Percentiles rank a stretch among this genome's conserved stretches.
Evolutionary conservation across 257 asterid species (phyloP).

Genomic region (Solanum chaucha): DNA sequence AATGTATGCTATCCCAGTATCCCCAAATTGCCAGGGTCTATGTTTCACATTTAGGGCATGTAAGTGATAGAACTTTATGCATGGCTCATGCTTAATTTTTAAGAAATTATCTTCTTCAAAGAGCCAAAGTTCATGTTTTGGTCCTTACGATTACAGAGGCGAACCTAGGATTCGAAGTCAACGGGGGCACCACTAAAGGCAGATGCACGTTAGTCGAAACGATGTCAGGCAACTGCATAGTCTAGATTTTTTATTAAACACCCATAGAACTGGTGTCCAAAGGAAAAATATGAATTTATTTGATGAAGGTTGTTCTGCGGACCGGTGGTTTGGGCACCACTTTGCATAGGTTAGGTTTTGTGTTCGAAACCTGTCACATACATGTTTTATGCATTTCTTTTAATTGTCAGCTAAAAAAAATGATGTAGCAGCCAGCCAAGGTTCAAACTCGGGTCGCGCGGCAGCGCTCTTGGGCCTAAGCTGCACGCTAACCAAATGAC

Average conservation of each 20-base stretch:
- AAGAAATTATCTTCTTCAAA: not conserved
- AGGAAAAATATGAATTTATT: not conserved
- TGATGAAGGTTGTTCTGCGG: not conserved
- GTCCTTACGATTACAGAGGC: not conserved
- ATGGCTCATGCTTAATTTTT: not conserved
- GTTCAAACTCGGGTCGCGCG: not conserved
- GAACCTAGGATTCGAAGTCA: not conserved
- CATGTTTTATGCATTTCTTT: not conserved
- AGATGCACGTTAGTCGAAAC: not conserved
- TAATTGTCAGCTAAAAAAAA: not conserved
- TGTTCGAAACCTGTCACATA: not conserved
- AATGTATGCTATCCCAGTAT: not conserved
- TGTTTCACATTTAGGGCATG: not conserved
- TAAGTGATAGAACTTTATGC: not conserved
- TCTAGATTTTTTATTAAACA: not conserved
- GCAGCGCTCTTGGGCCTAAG: not conserved
- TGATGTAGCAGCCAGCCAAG: not conserved
- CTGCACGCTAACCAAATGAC: not conserved
- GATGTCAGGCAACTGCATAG: not conserved
- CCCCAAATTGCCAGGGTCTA: not conserved
- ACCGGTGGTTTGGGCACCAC: not conserved
- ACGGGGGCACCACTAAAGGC: not conserved
- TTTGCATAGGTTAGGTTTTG: not conserved
- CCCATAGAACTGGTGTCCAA: not conserved
- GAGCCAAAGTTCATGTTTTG: not conserved